Evolutionary conservation across 768 basidiomycete species (phyloP).

Genomic region (Lactarius sp.): DNA sequence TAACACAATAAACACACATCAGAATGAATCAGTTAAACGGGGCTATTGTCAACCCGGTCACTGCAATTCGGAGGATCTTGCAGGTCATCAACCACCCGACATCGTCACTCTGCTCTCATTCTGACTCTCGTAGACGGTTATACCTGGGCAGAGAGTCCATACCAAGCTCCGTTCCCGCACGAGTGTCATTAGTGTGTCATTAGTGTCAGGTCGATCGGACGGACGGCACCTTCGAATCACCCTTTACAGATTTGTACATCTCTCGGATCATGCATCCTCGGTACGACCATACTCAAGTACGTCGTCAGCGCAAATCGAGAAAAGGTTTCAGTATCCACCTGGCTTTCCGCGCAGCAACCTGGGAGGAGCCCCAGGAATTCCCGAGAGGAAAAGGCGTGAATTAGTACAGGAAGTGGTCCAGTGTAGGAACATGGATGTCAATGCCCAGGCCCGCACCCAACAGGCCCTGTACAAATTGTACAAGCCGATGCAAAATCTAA

Average conservation of each 20-base stretch:
- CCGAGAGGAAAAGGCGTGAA: not conserved
- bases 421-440: not conserved
- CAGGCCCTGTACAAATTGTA: not conserved
- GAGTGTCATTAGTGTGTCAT: not conserved
- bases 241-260: not conserved
- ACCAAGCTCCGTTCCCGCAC: not conserved
- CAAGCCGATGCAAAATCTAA: not conserved
- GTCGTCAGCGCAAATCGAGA: not conserved
- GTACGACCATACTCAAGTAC: not conserved
- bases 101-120: constrained; percentile 1
- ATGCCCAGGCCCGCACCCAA: not conserved
- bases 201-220: not conserved
- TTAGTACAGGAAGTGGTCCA: not conserved
- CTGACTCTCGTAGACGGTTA: not conserved
- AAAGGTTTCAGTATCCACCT: not conserved
- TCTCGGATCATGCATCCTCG: not conserved
- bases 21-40: constrained; percentile 8
- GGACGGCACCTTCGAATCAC: not conserved
- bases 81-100: not conserved
- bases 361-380: not conserved
- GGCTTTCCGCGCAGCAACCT: not conserved
- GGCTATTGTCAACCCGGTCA: not conserved
- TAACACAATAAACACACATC: not conserved
- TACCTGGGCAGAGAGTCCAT: not conserved
- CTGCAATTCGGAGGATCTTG: not conserved